These are phyloP conservation scores for Fusarium liriodendri DNA, from an alignment of 2,329 filamentous ascomycete species.

Conservation along the genomic window DNA sequence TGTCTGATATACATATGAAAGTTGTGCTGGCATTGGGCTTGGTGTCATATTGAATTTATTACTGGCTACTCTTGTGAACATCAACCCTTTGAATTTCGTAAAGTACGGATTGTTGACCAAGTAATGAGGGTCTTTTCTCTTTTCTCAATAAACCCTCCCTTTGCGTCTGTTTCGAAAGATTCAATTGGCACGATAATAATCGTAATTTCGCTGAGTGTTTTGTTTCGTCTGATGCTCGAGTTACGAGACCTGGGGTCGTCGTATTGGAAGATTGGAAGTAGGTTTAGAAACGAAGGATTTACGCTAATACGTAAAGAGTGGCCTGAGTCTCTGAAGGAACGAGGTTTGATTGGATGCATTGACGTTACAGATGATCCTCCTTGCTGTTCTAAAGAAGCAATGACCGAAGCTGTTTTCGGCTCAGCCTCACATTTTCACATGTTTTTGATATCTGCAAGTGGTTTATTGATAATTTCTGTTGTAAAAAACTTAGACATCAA, in stretches of 20 bases:
- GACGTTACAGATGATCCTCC: background rate
- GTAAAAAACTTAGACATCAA: too few species aligned
- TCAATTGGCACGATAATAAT: background rate
- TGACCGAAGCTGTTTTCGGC: background rate
- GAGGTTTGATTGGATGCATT: background rate
- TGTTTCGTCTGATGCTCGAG: background rate
- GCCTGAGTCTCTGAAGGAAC: background rate
- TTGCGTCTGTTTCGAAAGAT: background rate
- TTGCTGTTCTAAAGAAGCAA: background rate
- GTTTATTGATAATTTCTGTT: background rate
- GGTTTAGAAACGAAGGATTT: background rate
- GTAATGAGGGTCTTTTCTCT: background rate
- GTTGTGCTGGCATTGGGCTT: background rate
- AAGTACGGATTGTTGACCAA: background rate
- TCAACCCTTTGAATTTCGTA: background rate
- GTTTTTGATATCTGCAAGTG: too few species aligned
- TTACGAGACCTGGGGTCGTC: background rate
- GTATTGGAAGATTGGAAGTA: background rate
- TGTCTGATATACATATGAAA: background rate
- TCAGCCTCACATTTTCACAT: background rate
- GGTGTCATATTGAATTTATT: background rate
- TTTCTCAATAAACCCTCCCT: background rate
- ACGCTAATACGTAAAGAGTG: background rate
- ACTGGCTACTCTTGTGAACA: background rate
- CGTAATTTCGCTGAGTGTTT: background rate